Conservation (phyloP, 768 basidiomycete species). For the Phylloporus sp. region DNA sequence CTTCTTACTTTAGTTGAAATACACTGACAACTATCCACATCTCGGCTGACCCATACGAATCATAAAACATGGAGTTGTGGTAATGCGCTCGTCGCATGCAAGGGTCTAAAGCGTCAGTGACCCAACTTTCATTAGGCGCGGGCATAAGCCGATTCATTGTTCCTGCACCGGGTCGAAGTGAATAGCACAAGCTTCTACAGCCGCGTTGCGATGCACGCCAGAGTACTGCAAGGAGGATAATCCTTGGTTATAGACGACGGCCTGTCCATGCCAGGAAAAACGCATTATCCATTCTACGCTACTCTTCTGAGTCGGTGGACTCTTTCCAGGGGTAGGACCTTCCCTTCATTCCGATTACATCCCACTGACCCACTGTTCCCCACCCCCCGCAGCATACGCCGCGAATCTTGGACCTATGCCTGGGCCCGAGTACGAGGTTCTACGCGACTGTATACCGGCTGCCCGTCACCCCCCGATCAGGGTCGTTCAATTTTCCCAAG, state of each 20-base stretch:
- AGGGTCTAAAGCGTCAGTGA: too few species aligned
- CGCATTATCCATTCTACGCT: neutral
- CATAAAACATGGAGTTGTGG: too few species aligned
- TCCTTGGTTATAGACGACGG: slow-evolving; percentile 5
- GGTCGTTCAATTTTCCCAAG: slow-evolving; percentile 3
- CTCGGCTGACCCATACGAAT: too few species aligned
- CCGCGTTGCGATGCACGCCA: slow-evolving; percentile 1
- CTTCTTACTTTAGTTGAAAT: too few species aligned
- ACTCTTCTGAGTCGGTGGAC: slow-evolving; percentile 8
- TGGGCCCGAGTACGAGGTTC: slow-evolving; percentile 3
- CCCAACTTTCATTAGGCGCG: too few species aligned
- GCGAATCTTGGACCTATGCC: neutral
- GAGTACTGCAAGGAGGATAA: neutral
- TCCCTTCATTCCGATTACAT: too few species aligned
- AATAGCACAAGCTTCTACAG: neutral
- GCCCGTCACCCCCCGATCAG: neutral
- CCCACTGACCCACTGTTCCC: neutral
- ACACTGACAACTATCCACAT: too few species aligned
- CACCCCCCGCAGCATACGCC: slow-evolving; percentile 5
- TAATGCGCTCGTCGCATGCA: too few species aligned
- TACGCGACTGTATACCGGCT: slow-evolving; percentile 9
- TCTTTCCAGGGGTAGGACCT: slow-evolving; percentile 2
- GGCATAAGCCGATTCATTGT: neutral
- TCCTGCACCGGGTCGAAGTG: neutral
- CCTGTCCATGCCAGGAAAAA: slow-evolving; percentile 1